Evolutionary conservation across 805 yeast species (phyloP).

Genomic region (Brettanomyces nanus): DNA sequence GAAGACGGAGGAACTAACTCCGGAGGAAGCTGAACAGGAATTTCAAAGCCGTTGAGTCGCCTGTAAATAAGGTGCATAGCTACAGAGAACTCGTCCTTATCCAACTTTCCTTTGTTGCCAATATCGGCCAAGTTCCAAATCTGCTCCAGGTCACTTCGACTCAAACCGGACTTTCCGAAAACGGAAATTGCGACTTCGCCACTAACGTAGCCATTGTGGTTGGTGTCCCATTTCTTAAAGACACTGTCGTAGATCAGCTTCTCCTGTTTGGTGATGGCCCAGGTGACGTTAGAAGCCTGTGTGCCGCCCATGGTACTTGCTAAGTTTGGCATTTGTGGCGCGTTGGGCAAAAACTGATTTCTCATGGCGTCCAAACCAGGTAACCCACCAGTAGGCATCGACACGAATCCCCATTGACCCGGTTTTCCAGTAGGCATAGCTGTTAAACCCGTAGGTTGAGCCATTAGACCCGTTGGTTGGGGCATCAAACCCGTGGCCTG

Average conservation of each 20-base stretch:
- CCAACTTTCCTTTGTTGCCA: constrained; percentile 72
- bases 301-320: constrained; percentile 24
- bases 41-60: constrained; percentile 77
- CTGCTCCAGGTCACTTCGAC: constrained; percentile 75
- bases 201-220: constrained; percentile 58
- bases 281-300: constrained; percentile 47
- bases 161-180: constrained; percentile 85
- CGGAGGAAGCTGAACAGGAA: constrained; percentile 78
- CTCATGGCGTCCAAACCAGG: constrained; percentile 65
- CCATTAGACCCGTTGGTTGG: constrained; percentile 29
- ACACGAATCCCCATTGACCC: constrained; percentile 75
- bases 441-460: constrained; percentile 39
- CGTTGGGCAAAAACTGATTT: constrained; percentile 57
- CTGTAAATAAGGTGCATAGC: constrained; percentile 97
- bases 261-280: constrained; percentile 85
- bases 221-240: constrained; percentile 79
- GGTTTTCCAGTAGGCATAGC: constrained; percentile 56
- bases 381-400: constrained; percentile 60
- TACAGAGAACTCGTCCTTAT: constrained; percentile 86
- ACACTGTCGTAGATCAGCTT: constrained; percentile 79
- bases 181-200: constrained; percentile 80
- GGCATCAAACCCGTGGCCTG: constrained; percentile 22
- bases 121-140: constrained; percentile 89
- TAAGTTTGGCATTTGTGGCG: constrained; percentile 22
- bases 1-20: constrained; percentile 86